A percentile compares a stretch with the other conserved stretches of the same genome.
These are phyloP conservation scores for Corynascus novoguineensis DNA, from an alignment of 495 filamentous ascomycete genomes.

Conservation along the genomic window DNA sequence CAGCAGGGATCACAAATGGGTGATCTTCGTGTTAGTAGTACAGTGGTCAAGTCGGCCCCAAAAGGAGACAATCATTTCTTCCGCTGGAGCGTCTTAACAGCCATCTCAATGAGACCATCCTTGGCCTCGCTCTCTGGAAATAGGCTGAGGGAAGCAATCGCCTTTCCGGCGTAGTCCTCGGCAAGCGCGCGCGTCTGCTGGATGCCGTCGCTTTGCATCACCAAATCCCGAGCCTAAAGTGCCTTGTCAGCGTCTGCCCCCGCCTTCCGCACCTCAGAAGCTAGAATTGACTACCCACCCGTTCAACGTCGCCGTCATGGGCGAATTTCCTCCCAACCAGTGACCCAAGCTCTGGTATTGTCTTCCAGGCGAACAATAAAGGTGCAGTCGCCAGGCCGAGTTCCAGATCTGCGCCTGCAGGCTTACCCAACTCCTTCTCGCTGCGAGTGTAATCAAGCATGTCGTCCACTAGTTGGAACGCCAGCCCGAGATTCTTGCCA, in stretches of 20 bases:
- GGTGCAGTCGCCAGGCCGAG: constrained; percentile 94
- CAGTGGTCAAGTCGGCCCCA: background rate
- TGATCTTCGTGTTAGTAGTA: background rate
- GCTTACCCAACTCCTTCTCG: constrained; percentile 82
- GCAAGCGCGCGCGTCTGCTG: constrained; percentile 85
- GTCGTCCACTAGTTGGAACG: constrained; percentile 98
- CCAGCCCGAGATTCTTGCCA: constrained; percentile 85
- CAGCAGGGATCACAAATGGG: background rate
- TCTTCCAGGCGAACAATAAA: constrained; percentile 92
- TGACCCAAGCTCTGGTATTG: constrained; percentile 73
- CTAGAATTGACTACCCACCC: constrained; percentile 50
- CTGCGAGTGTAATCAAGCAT: constrained; percentile 94
- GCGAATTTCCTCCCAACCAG: constrained; percentile 89
- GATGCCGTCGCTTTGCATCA: constrained; percentile 75
- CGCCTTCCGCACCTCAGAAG: background rate
- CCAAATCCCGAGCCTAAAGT: constrained; percentile 72
- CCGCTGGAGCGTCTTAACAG: constrained; percentile 81
- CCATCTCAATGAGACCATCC: constrained; percentile 85
- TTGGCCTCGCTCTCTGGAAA: constrained; percentile 95
- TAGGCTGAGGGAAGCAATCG: constrained; percentile 68
- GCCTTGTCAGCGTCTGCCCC: constrained; percentile 7
- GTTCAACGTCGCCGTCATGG: constrained; percentile 73
- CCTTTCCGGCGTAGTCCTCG: constrained; percentile 82
- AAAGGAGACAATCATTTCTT: constrained; percentile 56
- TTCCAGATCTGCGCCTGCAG: constrained; percentile 89